These are phyloP conservation scores for Diaporthe sp. DNA, from an alignment of 2,329 filamentous ascomycete genomes.

Conservation along the genomic window DNA sequence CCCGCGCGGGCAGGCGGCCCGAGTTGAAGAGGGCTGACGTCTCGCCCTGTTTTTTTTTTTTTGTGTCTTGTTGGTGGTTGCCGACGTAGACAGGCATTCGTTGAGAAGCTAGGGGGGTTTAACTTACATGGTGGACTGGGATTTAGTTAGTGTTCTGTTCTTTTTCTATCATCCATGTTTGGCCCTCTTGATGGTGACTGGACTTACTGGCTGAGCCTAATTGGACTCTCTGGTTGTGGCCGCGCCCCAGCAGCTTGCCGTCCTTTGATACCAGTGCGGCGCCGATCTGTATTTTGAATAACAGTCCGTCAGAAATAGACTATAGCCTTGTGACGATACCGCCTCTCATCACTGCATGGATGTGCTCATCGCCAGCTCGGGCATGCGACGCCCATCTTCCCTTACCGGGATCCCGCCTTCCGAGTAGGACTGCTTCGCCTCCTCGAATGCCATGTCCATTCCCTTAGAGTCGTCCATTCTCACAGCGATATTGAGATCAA, in stretches of 20 bases:
- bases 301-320: background rate
- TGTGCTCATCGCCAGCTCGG: background rate
- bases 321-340: background rate
- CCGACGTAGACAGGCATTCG: background rate
- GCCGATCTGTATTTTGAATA: conserved; percentile 56
- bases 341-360: too few relatives aligned
- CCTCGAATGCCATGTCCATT: conserved; percentile 59
- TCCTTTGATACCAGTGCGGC: conserved; percentile 74
- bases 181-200: too few relatives aligned
- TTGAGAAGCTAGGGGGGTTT: too few relatives aligned
- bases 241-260: conserved; percentile 77
- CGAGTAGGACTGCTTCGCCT: conserved; percentile 57
- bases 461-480: conserved; percentile 57
- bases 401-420: conserved; percentile 64
- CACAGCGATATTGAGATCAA: too few relatives aligned
- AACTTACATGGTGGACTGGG: conserved; percentile 9
- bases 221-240: conserved; percentile 83
- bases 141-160: too few relatives aligned
- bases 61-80: background rate
- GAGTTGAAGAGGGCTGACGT: conserved; percentile 82
- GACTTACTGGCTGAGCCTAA: conserved; percentile 53
- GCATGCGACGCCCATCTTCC: background rate
- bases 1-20: conserved; percentile 76
- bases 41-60: conserved; percentile 71
- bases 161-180: too few relatives aligned